Evolutionary conservation across 108 stramenopile genomes (phyloP).

Genomic region (Fragilariopsis cylindrus): DNA sequence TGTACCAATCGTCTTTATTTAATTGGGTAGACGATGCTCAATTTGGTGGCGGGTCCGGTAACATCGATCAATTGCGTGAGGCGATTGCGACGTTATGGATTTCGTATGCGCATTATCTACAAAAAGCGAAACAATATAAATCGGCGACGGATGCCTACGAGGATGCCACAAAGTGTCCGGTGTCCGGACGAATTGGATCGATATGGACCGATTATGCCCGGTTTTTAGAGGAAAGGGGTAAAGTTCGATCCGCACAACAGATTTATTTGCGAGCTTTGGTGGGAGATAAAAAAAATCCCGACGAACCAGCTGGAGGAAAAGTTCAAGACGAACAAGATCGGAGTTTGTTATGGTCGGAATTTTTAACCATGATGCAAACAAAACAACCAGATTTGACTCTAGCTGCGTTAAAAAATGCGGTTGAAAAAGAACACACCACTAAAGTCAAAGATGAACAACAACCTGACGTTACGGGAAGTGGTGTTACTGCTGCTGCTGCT

Average conservation of each 20-base stretch:
- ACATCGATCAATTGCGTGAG: slow-evolving; percentile 41
- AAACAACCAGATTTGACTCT: slow-evolving; percentile 70
- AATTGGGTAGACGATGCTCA: slow-evolving; percentile 89
- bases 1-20: slow-evolving; percentile 77
- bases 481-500: background rate
- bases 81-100: slow-evolving; percentile 81
- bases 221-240: slow-evolving; percentile 74
- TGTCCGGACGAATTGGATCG: slow-evolving; percentile 61
- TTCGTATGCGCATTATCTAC: slow-evolving; percentile 69
- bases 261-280: slow-evolving; percentile 77
- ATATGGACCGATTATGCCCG: slow-evolving; percentile 81
- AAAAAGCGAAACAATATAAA: slow-evolving; percentile 71
- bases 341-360: slow-evolving; percentile 73
- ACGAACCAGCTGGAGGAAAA: slow-evolving; percentile 16
- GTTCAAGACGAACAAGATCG: slow-evolving; percentile 70
- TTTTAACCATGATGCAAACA: slow-evolving; percentile 70
- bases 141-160: slow-evolving; percentile 85
- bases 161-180: slow-evolving; percentile 67
- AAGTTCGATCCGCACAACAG: slow-evolving; percentile 69
- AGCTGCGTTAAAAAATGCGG: slow-evolving; percentile 60
- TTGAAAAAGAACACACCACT: slow-evolving; percentile 49
- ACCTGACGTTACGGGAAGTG: background rate
- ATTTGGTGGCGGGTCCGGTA: slow-evolving; percentile 40
- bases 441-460: background rate
- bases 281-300: slow-evolving; percentile 31